These are phyloP conservation scores for Candida pseudoglaebosa DNA, from an alignment of 805 yeast species.

Conservation along the genomic window DNA sequence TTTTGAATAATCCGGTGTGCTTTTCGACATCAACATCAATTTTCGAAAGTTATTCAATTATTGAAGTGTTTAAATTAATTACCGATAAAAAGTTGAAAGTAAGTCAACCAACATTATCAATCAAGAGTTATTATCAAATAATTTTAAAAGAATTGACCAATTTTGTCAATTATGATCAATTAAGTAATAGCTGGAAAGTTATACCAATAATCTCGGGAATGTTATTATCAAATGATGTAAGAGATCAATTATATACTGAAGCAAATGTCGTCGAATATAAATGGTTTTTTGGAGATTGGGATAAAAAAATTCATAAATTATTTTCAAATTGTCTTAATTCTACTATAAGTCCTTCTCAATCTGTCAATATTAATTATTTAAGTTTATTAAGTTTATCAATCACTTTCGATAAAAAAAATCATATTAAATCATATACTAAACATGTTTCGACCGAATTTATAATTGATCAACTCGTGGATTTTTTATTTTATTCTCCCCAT, in stretches of 20 bases:
- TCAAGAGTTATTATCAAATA: conserved; percentile 40
- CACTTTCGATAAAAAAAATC: conserved; percentile 21
- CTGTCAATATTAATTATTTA: conserved; percentile 23
- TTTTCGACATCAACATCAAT: conserved; percentile 20
- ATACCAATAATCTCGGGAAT: conserved; percentile 48
- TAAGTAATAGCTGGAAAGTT: conserved; percentile 40
- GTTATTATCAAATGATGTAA: conserved; percentile 30
- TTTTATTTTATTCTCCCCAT: conserved; percentile 17
- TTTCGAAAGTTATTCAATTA: conserved; percentile 32
- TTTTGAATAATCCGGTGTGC: conserved; percentile 41
- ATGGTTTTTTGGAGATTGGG: conserved; percentile 36
- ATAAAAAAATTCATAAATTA: conserved; percentile 21
- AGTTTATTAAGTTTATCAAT: conserved; percentile 34
- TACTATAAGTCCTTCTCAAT: conserved; percentile 19
- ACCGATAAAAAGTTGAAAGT: conserved; percentile 42
- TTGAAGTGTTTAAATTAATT: conserved; percentile 47
- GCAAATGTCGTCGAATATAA: conserved; percentile 21
- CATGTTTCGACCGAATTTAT: conserved; percentile 16
- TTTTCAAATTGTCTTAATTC: conserved; percentile 24
- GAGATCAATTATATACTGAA: conserved; percentile 29
- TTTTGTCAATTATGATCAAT: conserved; percentile 26
- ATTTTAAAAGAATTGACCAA: conserved; percentile 30
- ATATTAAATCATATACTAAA: conserved; percentile 18
- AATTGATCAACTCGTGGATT: conserved; percentile 13
- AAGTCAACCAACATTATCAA: conserved; percentile 46